These are phyloP conservation scores for Ophiocordyceps camponoti-floridani DNA, from an alignment of 2,329 filamentous ascomycete species.

Conservation along the genomic window DNA sequence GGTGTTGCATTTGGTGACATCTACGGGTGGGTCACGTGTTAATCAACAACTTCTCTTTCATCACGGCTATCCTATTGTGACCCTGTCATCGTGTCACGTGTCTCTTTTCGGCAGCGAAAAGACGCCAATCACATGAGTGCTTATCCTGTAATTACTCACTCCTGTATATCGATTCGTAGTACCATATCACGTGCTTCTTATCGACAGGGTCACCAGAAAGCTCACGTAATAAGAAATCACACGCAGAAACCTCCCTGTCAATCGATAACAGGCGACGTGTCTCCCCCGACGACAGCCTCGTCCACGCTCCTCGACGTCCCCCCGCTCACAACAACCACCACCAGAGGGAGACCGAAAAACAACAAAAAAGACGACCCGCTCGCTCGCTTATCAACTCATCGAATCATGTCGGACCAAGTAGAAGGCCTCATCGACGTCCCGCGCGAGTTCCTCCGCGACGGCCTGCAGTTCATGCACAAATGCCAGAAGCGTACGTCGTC, in stretches of 20 bases:
- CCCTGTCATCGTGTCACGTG: too few relatives aligned
- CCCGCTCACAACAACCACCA: neutral
- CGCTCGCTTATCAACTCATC: constrained; percentile 2
- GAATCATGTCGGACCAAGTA: constrained; percentile 45
- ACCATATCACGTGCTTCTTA: too few relatives aligned
- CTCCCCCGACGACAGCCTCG: neutral
- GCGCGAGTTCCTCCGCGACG: constrained; percentile 43
- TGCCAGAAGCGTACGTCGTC: constrained; percentile 39
- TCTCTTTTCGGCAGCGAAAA: too few relatives aligned
- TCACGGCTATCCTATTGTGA: too few relatives aligned
- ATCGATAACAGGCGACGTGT: neutral
- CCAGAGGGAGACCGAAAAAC: neutral
- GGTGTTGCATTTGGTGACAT: neutral
- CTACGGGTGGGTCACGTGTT: too few relatives aligned
- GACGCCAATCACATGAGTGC: too few relatives aligned
- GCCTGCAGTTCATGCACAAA: constrained; percentile 42
- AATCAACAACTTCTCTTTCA: too few relatives aligned
- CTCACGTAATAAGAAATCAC: neutral
- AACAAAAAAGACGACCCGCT: neutral
- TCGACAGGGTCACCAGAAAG: neutral
- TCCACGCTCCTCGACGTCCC: neutral
- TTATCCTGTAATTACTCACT: too few relatives aligned
- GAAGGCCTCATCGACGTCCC: constrained; percentile 55
- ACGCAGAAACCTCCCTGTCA: neutral
- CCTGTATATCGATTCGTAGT: too few relatives aligned